Percentiles rank a stretch among this genome's conserved stretches.
Evolutionary conservation across 176 grass and related monocot species (phyloP).

Genomic region (Eleusine coracana): DNA sequence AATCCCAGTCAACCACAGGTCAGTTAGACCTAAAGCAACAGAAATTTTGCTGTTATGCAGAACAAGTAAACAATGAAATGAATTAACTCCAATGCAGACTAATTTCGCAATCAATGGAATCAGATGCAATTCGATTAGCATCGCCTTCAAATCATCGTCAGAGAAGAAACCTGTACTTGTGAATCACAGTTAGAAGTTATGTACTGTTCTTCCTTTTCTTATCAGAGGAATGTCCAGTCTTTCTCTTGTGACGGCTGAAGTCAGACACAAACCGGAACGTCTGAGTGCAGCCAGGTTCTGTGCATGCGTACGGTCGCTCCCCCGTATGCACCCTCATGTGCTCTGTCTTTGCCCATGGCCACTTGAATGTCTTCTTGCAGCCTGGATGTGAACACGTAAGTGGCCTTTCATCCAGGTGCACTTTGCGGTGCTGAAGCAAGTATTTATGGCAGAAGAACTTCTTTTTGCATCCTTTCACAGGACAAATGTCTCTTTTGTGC

Average conservation of each 20-base stretch:
- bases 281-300: slow-evolving; percentile 80
- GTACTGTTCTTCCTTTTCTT: slow-evolving; percentile 72
- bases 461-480: slow-evolving; percentile 86
- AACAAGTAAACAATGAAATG: slow-evolving; percentile 54
- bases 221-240: slow-evolving; percentile 81
- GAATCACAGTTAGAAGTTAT: slow-evolving; percentile 56
- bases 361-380: slow-evolving; percentile 95
- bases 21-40: slow-evolving; percentile 45
- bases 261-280: slow-evolving; percentile 98
- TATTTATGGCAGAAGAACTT: slow-evolving; percentile 99
- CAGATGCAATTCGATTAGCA: slow-evolving; percentile 49
- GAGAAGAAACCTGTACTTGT: slow-evolving; percentile 48
- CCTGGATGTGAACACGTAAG: slow-evolving; percentile 77
- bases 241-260: slow-evolving; percentile 98
- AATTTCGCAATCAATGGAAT: slow-evolving; percentile 53
- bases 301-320: slow-evolving; percentile 81
- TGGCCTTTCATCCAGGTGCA: slow-evolving; percentile 93
- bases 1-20: slow-evolving; percentile 46
- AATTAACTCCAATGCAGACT: slow-evolving; percentile 56
- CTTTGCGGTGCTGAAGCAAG: slow-evolving; percentile 92
- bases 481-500: slow-evolving; percentile 94
- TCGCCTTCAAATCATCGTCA: slow-evolving; percentile 49
- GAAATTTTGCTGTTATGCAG: slow-evolving; percentile 34
- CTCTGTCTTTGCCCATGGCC: slow-evolving; percentile 96
- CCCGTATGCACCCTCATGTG: slow-evolving; percentile 96